Percentiles rank a stretch among this genome's conserved stretches.
Evolutionary conservation across 2,329 filamentous ascomycete species (phyloP).

Genomic region (Pseudopyricularia javanii): DNA sequence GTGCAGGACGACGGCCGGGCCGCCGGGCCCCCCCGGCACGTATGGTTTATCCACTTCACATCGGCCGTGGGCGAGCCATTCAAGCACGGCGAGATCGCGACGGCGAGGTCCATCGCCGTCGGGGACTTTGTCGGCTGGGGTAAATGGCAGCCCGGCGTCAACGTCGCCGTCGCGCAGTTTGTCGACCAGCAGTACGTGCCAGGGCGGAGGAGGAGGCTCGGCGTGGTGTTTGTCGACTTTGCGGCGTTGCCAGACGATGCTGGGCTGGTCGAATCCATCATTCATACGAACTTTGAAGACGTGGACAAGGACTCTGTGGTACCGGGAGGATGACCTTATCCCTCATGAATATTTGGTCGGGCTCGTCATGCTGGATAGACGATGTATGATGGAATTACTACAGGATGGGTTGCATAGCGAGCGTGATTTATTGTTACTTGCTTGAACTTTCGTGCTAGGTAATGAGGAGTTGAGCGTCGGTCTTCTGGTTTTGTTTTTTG

Average conservation of each 20-base stretch:
- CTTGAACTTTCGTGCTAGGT: no score
- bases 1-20: conserved; percentile 8
- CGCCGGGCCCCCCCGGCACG: not conserved
- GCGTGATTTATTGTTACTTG: no score
- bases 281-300: conserved; percentile 23
- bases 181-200: conserved; percentile 12
- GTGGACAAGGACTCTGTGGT: not conserved
- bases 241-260: conserved; percentile 19
- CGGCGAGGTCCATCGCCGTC: conserved; percentile 29
- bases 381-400: no score
- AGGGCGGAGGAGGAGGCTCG: conserved; percentile 10
- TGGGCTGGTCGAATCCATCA: conserved; percentile 25
- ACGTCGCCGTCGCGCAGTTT: conserved; percentile 21
- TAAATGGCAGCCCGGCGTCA: conserved; percentile 29
- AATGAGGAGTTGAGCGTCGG: no score
- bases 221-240: conserved; percentile 15
- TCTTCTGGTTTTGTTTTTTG: no score
- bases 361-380: no score
- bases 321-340: not conserved
- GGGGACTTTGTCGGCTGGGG: conserved; percentile 22
- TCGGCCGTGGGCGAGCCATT: conserved; percentile 25
- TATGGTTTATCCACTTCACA: conserved; percentile 30
- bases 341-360: not conserved
- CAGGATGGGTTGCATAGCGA: no score
- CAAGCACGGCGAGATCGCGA: conserved; percentile 22